A percentile compares a stretch with the other conserved stretches of the same genome.
Evolutionary conservation across 108 stramenopile species (phyloP).

Genomic region (Aurantiochytrium sp.): DNA sequence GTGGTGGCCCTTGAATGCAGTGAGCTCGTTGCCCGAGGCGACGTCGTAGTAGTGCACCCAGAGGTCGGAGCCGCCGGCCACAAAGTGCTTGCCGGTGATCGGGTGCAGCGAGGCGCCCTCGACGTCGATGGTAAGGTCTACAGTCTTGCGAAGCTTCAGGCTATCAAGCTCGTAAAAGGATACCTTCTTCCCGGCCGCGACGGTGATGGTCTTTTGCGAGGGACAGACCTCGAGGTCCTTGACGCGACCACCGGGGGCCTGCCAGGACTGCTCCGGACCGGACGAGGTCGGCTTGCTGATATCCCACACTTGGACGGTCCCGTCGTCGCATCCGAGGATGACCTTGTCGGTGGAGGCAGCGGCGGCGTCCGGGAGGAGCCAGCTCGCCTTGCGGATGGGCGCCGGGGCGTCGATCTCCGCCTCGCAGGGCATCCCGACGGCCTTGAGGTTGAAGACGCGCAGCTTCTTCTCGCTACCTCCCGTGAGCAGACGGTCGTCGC

Average conservation of each 20-base stretch:
- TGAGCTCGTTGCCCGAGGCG: slow-evolving; percentile 77
- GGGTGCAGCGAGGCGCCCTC: slow-evolving; percentile 16
- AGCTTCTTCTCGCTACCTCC: slow-evolving; percentile 88
- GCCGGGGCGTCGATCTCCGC: not conserved
- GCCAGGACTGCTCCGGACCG: not conserved
- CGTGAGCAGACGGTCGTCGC: slow-evolving; percentile 71
- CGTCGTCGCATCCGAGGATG: slow-evolving; percentile 8
- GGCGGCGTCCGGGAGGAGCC: not conserved
- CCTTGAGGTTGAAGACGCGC: slow-evolving; percentile 71
- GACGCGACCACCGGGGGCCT: not conserved
- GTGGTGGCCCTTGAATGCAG: slow-evolving; percentile 94
- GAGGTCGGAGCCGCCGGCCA: slow-evolving; percentile 61
- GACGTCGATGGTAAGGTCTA: slow-evolving; percentile 2
- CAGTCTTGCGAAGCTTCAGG: not conserved
- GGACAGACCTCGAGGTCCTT: not conserved
- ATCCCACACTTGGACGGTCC: not conserved
- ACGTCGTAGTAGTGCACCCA: slow-evolving; percentile 91
- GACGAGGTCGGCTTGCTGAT: not conserved
- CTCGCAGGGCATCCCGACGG: slow-evolving; percentile 23
- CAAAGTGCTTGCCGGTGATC: not conserved
- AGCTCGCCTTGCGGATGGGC: not conserved
- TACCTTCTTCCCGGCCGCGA: not conserved
- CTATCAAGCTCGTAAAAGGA: not conserved
- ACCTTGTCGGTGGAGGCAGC: not conserved
- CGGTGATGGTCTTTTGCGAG: not conserved